Evolutionary conservation across 441 rosid species (phyloP).

Genomic region (Bruguiera hainesii): DNA sequence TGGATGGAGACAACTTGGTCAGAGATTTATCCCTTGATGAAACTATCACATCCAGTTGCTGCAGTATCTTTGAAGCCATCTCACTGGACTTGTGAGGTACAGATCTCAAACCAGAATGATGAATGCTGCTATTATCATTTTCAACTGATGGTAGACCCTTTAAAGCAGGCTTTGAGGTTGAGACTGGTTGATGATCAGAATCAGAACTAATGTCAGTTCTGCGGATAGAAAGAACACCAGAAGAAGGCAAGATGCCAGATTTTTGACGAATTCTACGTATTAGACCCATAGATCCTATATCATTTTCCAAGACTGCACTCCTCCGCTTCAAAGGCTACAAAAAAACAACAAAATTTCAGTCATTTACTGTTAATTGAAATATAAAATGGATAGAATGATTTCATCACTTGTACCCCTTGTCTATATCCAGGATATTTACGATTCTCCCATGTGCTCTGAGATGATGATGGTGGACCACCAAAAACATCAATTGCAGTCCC

Average conservation of each 20-base stretch:
- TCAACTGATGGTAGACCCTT: constrained; percentile 27
- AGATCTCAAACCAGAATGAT: constrained; percentile 40
- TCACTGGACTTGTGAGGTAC: constrained; percentile 76
- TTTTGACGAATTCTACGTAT: constrained; percentile 92
- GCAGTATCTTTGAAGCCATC: constrained; percentile 75
- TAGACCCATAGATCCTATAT: constrained; percentile 74
- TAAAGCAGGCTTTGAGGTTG: constrained; percentile 28
- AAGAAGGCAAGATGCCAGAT: constrained; percentile 54
- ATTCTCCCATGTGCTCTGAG: constrained; percentile 47
- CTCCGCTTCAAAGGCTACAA: constrained; percentile 74
- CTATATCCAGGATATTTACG: constrained; percentile 52
- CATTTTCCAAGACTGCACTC: constrained; percentile 75
- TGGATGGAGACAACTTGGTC: constrained; percentile 70
- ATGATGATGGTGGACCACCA: constrained; percentile 50
- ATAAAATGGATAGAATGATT: background rate
- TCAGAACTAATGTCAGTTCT: constrained; percentile 30
- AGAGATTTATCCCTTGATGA: constrained; percentile 71
- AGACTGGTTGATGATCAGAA: constrained; percentile 24
- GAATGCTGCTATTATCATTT: constrained; percentile 36
- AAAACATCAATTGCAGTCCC: constrained; percentile 26
- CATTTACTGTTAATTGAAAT: background rate
- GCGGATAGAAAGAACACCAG: constrained; percentile 28
- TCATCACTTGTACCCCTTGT: constrained; percentile 46
- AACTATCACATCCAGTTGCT: constrained; percentile 64
- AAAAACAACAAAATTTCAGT: constrained; percentile 12